Evolutionary conservation across 2,329 filamentous ascomycete species (phyloP).

Genomic region (Fusarium virguliforme): DNA sequence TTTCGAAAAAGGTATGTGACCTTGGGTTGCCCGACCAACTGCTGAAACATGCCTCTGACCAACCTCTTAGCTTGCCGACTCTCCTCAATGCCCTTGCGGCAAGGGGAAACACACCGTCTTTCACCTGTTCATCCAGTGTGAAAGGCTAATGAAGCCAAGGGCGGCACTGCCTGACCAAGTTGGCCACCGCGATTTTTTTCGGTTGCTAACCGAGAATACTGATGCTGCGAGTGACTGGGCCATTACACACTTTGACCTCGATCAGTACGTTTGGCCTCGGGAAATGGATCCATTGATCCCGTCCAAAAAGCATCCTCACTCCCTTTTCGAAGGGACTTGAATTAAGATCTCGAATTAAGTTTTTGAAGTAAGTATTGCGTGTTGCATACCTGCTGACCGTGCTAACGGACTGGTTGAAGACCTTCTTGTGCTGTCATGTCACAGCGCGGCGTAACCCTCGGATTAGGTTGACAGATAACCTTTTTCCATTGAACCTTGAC

Average conservation of each 20-base stretch:
- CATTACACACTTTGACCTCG: not conserved
- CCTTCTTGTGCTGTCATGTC: too few relatives aligned
- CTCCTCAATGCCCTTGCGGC: not conserved
- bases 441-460: too few relatives aligned
- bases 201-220: not conserved
- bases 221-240: not conserved
- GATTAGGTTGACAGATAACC: too few relatives aligned
- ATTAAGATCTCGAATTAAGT: not conserved
- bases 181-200: not conserved
- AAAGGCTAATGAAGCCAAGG: not conserved
- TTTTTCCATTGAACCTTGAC: too few relatives aligned
- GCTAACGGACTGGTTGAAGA: too few relatives aligned
- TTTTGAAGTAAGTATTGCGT: too few relatives aligned
- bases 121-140: slow-evolving; percentile 7
- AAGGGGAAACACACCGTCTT: not conserved
- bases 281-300: not conserved
- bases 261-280: not conserved
- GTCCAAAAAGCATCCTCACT: not conserved
- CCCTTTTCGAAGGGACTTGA: not conserved
- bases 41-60: too few relatives aligned
- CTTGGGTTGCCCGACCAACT: too few relatives aligned
- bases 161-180: not conserved
- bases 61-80: not conserved
- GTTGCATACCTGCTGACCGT: too few relatives aligned
- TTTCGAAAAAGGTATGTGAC: not conserved